These are phyloP conservation scores for Saturnispora hagleri DNA, from an alignment of 805 yeast genomes.

Conservation along the genomic window DNA sequence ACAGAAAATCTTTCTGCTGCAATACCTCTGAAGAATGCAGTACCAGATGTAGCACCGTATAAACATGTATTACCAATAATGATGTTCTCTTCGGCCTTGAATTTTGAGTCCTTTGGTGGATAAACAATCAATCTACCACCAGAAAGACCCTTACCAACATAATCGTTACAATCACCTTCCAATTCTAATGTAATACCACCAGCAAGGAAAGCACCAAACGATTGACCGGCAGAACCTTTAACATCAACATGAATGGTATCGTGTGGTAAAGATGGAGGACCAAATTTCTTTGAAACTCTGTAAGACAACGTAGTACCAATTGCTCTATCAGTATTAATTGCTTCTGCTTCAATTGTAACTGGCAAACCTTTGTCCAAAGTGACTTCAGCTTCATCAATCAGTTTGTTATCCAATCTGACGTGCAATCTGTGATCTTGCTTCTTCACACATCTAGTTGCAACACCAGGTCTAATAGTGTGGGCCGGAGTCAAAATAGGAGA, in stretches of 20 bases:
- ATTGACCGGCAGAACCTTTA: conserved; percentile 94
- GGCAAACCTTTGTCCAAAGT: conserved; percentile 97
- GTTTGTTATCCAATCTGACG: conserved; percentile 88
- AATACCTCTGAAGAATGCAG: conserved; percentile 89
- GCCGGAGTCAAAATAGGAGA: conserved; percentile 96
- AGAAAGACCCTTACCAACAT: conserved; percentile 93
- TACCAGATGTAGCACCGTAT: conserved; percentile 95
- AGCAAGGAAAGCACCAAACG: conserved; percentile 96
- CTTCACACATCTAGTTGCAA: conserved; percentile 83
- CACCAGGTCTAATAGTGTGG: conserved; percentile 92
- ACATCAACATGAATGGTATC: conserved; percentile 92
- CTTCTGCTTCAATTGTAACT: conserved; percentile 85
- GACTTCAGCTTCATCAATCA: conserved; percentile 90
- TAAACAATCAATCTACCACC: conserved; percentile 91
- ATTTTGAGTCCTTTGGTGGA: conserved; percentile 77
- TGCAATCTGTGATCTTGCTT: conserved; percentile 93
- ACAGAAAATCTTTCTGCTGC: conserved; percentile 99
- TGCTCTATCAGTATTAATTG: conserved; percentile 93
- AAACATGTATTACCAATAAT: conserved; percentile 95
- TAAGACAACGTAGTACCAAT: conserved; percentile 92
- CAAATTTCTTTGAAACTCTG: conserved; percentile 86
- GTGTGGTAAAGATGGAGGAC: conserved; percentile 88
- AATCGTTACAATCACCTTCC: conserved; percentile 97
- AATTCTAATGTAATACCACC: conserved; percentile 91
- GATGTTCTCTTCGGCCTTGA: conserved; percentile 93